These are phyloP conservation scores for Stagonosporopsis vannaccii DNA, from an alignment of 2,329 filamentous ascomycete genomes.

Conservation along the genomic window DNA sequence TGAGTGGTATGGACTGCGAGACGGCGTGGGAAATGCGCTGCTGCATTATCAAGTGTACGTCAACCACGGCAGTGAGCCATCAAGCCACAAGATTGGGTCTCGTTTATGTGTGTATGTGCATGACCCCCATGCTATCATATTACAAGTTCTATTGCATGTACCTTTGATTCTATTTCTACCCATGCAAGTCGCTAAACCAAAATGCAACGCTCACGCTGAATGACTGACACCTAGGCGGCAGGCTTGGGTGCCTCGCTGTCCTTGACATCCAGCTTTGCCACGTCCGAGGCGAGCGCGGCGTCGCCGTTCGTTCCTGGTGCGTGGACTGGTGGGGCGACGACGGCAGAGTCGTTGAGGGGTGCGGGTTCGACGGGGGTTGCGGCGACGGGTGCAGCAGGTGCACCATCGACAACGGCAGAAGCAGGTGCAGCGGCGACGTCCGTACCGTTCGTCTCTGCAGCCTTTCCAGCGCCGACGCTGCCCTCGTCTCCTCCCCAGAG, in stretches of 20 bases:
- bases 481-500: constrained; percentile 71
- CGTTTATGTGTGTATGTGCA: no score
- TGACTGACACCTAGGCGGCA: constrained; percentile 2
- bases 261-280: constrained; percentile 36
- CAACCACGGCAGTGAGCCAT: no score
- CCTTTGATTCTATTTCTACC: no score
- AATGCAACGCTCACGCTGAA: not conserved
- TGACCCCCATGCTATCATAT: no score
- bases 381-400: not conserved
- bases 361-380: not conserved
- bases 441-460: not conserved
- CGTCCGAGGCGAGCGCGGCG: constrained; percentile 26
- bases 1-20: no score
- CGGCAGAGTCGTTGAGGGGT: constrained; percentile 3
- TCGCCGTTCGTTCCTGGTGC: constrained; percentile 8
- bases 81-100: no score
- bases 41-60: no score
- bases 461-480: constrained; percentile 25
- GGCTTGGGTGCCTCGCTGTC: constrained; percentile 28
- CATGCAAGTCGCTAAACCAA: not conserved
- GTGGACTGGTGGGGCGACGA: constrained; percentile 7
- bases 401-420: not conserved
- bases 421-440: not conserved
- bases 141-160: no score
- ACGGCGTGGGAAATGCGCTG: no score